Evolutionary conservation across 768 basidiomycete species (phyloP), one percentile per base, ranked within the genome.

Genomic region (Leccinum incarnatum): DNA sequence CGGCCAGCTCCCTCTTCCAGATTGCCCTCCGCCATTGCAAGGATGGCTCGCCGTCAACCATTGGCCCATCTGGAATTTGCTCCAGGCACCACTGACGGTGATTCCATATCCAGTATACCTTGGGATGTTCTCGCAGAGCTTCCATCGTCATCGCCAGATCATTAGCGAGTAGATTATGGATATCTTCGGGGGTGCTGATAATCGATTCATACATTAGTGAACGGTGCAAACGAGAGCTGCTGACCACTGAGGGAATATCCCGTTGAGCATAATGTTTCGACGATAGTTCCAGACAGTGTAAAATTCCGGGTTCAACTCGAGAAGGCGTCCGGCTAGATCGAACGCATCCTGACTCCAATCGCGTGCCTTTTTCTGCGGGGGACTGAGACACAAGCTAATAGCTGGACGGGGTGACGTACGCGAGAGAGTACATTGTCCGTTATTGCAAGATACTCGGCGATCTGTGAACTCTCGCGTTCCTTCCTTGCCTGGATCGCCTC

Each of bases 71-170:
- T 0, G 96, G 95, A 11, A 96, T 83, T 55, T 88, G 84, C 70
- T 90, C 88, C 2, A 99, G 83, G 68, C 95, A 95, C 97, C 97
- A 98, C 65, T 87, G 79, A 40, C 97, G 85, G 67, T 99, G 95
- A 69, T 95, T 98, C 97, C 97, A 99, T 65, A 98, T 94, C 88
- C 92, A 94, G 71, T 99, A 99, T 19, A 97, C 88, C 70, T 98
- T 99, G 14, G 97, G 97, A 68, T 95, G 85, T 9, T 81, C 78
- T 67, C 91, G 89, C 47, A 99, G 81, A 6, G 89, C 86, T 4
- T 79, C 75, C 70, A 88, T 91, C 0, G 95, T 98, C 77, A 95
- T 81, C 2, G 81, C 75, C 29, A 99, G 75, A 57, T 99, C 97
- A 42, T 83, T 78, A 2, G 82, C 74, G 5, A 98, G 81, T 17